Evolutionary conservation across 2,329 filamentous ascomycete genomes (phyloP), one percentile per base, ranked within the genome.

Genomic region (Lachnellula occidentalis): DNA sequence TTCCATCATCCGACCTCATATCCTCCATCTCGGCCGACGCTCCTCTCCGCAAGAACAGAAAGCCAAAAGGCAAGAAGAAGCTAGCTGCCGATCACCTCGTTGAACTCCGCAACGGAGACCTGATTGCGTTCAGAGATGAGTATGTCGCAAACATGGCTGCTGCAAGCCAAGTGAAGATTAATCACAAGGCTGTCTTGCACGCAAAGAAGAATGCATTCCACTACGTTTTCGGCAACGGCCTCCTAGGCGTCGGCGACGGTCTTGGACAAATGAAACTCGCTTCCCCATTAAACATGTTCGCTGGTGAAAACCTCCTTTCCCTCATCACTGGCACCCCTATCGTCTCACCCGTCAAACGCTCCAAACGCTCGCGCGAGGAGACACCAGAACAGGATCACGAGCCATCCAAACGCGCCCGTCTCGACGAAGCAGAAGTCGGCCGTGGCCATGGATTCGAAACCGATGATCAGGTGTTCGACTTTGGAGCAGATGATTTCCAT

Each of bases 171-270:
- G 64, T 72, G 19, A 84, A 80, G 59, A 60, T 70, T 71, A 54
- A 48, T 5, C 70, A 74, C 34, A 74, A 71, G 47, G 63, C 71
- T 14, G 59, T 68, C 12, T 66, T 69, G 0, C 71, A 78, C 42
- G 81, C 83, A 2, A 87, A 81, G 69, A 81, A 78, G 64, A 86
- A 86, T 55, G 85, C 84, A 0, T 75, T 76, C 11, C 76, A 78
- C 61, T 87, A 80, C 74, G 76, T 87, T 4, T 76, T 80, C 56
- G 80, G 79, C 5, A 66, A 72, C 47, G 82, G 83, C 6, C 72
- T 86, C 45, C 80, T 78, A 42, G 74, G 74, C 42, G 73, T 84
- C 7, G 80, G 80, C 11, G 53, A 69, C 5, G 73, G 72, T 2
- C 60, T 80, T 12, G 75, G 75, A 5, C 64, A 69, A 11, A 67